Conservation (phyloP, 352 stramenopile genomes). For the Phytopythium oedochilum region DNA sequence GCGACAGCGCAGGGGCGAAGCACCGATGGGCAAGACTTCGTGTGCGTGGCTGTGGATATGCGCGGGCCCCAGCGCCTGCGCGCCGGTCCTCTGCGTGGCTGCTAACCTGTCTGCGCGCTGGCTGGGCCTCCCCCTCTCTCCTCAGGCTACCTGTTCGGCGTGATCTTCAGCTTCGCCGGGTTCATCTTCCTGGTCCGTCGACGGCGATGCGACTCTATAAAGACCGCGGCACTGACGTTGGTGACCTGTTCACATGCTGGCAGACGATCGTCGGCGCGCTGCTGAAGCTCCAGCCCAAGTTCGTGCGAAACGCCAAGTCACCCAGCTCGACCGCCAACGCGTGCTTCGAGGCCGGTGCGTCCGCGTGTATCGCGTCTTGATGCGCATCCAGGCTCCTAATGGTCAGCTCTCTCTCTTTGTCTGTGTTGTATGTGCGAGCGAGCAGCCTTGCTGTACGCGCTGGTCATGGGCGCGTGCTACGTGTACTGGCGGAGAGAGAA, state of each 20-base stretch:
- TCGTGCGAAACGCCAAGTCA: conserved; percentile 66
- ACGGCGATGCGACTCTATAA: too few relatives aligned
- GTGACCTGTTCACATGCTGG: conserved; percentile 7
- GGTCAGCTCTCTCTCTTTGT: neutral
- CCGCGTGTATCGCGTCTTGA: neutral
- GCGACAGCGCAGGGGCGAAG: neutral
- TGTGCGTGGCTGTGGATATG: conserved; percentile 6
- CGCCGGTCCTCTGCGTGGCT: neutral
- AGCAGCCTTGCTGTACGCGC: conserved; percentile 50
- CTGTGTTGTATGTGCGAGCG: neutral
- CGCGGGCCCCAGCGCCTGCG: neutral
- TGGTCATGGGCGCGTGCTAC: conserved; percentile 41
- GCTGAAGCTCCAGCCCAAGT: conserved; percentile 72
- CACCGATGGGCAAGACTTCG: conserved; percentile 12
- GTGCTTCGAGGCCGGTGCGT: conserved; percentile 75
- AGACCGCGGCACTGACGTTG: conserved; percentile 3
- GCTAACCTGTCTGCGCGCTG: neutral
- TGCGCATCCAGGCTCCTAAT: neutral
- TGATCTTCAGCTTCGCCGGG: conserved; percentile 73
- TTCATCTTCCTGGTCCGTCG: conserved; percentile 73
- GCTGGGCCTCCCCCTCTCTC: too few relatives aligned
- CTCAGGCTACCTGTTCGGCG: conserved; percentile 71
- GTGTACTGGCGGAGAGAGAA: conserved; percentile 56
- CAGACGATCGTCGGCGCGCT: conserved; percentile 66
- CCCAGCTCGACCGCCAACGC: conserved; percentile 65